phyloP scores from a whole-genome alignment of 2,329 filamentous ascomycete species.

The Penicillium crustosum region DNA sequence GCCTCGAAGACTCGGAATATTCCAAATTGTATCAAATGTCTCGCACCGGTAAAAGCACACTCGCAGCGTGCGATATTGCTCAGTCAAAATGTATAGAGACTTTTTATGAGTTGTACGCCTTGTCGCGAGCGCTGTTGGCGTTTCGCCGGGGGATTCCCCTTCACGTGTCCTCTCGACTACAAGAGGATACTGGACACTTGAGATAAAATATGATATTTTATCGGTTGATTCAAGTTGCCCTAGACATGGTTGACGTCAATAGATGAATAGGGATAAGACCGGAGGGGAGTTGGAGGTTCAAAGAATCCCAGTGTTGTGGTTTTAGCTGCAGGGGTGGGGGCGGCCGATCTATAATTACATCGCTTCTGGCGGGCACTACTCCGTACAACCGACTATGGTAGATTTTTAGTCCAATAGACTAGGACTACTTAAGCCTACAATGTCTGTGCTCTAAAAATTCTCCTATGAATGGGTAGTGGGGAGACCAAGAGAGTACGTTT shows the following conservation, averaged over 20 bases:
- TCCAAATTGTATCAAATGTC: not conserved
- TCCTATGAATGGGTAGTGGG: not conserved
- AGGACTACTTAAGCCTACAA: not conserved
- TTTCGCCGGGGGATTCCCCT: not conserved
- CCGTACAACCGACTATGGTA: slow-evolving; percentile 5
- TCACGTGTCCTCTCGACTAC: not conserved
- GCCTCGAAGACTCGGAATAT: not conserved
- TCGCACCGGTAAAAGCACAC: not conserved
- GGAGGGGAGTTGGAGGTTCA: slow-evolving; percentile 17
- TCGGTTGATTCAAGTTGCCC: not conserved
- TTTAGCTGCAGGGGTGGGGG: slow-evolving; percentile 34
- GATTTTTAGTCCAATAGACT: slow-evolving; percentile 13
- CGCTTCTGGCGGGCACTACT: slow-evolving; percentile 13
- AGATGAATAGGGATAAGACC: slow-evolving; percentile 9
- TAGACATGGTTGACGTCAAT: slow-evolving; percentile 9
- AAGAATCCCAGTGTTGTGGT: slow-evolving; percentile 33
- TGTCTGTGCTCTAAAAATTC: slow-evolving; percentile 12
- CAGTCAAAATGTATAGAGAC: not conserved
- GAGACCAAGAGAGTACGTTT: not conserved
- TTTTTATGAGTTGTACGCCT: not conserved
- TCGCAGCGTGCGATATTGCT: not conserved
- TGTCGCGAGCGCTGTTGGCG: not conserved
- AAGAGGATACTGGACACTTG: not conserved
- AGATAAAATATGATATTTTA: not conserved
- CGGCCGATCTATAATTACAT: slow-evolving; percentile 33